Conservation (phyloP, 2,329 filamentous ascomycete genomes). For the Aspergillus sp. region DNA sequence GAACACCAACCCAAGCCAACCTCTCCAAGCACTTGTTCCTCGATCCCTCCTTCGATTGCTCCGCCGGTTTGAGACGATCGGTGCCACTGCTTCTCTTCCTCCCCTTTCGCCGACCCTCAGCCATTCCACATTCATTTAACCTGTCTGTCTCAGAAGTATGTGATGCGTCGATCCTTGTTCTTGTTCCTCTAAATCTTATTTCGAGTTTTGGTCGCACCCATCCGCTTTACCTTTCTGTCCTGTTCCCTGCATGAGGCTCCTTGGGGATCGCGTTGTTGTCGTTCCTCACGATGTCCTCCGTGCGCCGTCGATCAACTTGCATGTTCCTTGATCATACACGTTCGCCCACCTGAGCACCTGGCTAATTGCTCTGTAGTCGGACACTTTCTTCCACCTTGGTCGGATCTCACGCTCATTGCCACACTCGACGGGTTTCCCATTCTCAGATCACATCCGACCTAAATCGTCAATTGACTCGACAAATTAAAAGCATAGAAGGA, state of each 20-base stretch:
- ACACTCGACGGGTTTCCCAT: background rate
- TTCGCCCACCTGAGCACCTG: background rate
- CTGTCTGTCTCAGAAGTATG: constrained; percentile 13
- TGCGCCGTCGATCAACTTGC: constrained; percentile 10
- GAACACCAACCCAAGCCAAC: constrained; percentile 13
- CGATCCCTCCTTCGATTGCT: constrained; percentile 13
- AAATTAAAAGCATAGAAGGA: background rate
- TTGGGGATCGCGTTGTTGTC: constrained; percentile 13
- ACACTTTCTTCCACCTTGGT: background rate
- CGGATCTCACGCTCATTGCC: background rate
- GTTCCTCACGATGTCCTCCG: constrained; percentile 11
- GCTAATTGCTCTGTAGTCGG: constrained; percentile 5
- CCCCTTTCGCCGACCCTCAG: constrained; percentile 2
- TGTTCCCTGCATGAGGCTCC: constrained; percentile 2
- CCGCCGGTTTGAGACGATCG: constrained; percentile 14
- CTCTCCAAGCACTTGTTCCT: constrained; percentile 17
- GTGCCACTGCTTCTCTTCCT: constrained; percentile 8
- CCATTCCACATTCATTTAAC: constrained; percentile 4
- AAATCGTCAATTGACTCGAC: background rate
- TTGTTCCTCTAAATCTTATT: background rate
- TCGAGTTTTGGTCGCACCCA: background rate
- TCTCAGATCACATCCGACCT: background rate
- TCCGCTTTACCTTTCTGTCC: background rate
- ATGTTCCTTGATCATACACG: constrained; percentile 15
- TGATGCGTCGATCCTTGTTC: constrained; percentile 8